phyloP scores from a whole-genome alignment of 208 protist species.

The Wallacemonas collosoma region DNA sequence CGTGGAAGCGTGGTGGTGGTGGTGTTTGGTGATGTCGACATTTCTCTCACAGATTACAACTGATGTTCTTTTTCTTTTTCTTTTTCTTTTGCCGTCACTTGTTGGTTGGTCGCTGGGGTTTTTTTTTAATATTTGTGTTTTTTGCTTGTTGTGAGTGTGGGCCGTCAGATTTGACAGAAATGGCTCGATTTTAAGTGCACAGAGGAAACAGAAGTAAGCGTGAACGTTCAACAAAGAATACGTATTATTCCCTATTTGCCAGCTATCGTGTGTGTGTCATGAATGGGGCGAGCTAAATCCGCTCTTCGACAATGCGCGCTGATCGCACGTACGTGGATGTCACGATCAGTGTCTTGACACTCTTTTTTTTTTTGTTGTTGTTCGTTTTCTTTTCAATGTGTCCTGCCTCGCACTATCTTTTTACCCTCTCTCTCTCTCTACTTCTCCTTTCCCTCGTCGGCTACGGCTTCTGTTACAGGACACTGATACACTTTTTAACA shows the following conservation, averaged over 20 bases:
- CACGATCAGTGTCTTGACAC: no score
- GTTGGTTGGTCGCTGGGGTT: background rate
- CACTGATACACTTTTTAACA: background rate
- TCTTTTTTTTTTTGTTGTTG: background rate
- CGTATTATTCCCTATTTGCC: no score
- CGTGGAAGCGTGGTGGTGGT: no score
- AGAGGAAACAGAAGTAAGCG: no score
- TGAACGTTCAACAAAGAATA: no score
- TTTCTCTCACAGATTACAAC: constrained; percentile 1
- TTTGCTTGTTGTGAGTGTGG: no score
- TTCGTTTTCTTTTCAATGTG: background rate
- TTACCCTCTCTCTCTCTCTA: constrained; percentile 2
- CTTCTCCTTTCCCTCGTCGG: constrained; percentile 4
- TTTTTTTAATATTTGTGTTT: background rate
- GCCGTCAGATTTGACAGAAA: no score
- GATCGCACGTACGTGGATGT: no score
- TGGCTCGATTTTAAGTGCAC: no score
- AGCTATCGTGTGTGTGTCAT: no score
- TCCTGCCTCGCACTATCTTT: background rate
- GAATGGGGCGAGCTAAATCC: no score
- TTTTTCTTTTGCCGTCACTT: background rate
- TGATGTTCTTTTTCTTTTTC: constrained; percentile 2
- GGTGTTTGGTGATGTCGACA: background rate
- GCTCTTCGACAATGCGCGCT: no score
- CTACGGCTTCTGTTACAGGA: background rate